Evolutionary conservation across 2,329 filamentous ascomycete species (phyloP), one percentile per base, ranked within the genome.

Genomic region (Leptographium wingfieldii): DNA sequence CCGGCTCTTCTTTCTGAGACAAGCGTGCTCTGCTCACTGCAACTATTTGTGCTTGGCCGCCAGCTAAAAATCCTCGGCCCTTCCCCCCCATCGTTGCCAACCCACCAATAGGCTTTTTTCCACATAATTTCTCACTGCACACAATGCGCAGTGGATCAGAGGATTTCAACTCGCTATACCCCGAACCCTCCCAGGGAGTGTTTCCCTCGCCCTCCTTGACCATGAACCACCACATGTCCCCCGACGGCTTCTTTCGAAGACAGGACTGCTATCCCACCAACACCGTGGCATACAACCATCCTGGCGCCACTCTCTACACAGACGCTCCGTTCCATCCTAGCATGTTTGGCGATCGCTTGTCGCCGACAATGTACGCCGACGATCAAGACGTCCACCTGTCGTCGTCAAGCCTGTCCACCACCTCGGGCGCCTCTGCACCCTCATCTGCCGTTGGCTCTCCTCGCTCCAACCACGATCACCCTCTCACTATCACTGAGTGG

Each of bases 371-470:
- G 63, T 81, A 77, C 65, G 67, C 71, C 25, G 80, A 82, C 51
- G 80, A 82, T 58, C 68, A 71, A 62, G 79, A 82, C 25, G 69
- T 78, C 68, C 72, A 73, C 61, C 67, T 79, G 29, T 76, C 78
- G 19, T 81, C 78, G 35, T 86, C 79, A 57, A 83, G 78, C 68
- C 77, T 80, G 63, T 90, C 79, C 62, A 83, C 79, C 62, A 78
- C 77, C 29, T 86, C 82, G 61, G 84, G 72, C 60, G 81, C 75
- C 58, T 88, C 86, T 57, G 82, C 82, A 4, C 76, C 84, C 7
- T 87, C 85, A 1, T 88, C 85, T 10, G 82, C 81, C 59, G 80
- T 85, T 63, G 84, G 84, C 60, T 88, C 85, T 27, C 85, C 85
- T 31, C 81, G 83, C 66, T 85, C 84, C 1, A 79, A 80, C 63